phyloP scores from a whole-genome alignment of 805 yeast genomes.

The Candida sithepensis region DNA sequence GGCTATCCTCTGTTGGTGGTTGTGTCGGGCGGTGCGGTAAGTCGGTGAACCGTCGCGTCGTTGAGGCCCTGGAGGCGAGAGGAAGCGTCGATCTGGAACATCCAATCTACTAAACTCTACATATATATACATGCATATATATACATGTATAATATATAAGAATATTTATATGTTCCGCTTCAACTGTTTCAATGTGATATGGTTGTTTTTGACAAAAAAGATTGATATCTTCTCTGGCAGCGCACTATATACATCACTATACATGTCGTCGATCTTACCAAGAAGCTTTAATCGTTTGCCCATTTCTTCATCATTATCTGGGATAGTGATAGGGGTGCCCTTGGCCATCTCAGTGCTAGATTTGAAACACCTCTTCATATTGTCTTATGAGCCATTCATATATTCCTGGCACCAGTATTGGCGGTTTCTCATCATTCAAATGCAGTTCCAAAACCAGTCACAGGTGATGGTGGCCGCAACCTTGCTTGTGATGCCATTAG shows the following conservation, averaged over 20 bases:
- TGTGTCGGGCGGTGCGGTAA: too few relatives aligned
- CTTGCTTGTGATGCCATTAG: conserved; percentile 47
- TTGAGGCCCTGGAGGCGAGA: too few relatives aligned
- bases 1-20: too few relatives aligned
- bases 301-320: conserved; percentile 36
- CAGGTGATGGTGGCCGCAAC: conserved; percentile 46
- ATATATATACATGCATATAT: too few relatives aligned
- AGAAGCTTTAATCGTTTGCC: conserved; percentile 35
- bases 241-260: too few relatives aligned
- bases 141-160: too few relatives aligned
- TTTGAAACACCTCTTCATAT: conserved; percentile 39
- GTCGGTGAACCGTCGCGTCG: not conserved
- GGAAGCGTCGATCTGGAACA: too few relatives aligned
- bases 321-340: conserved; percentile 35
- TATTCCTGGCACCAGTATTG: conserved; percentile 55
- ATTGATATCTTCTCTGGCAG: too few relatives aligned
- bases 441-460: conserved; percentile 55
- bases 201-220: too few relatives aligned
- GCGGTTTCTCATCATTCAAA: conserved; percentile 47
- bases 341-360: conserved; percentile 41
- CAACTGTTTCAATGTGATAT: too few relatives aligned
- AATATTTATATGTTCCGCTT: too few relatives aligned
- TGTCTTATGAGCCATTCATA: conserved; percentile 52
- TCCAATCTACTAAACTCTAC: too few relatives aligned
- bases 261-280: conserved; percentile 29